Evolutionary conservation across 2,329 filamentous ascomycete genomes (phyloP), one percentile per base, ranked within the genome.

Genomic region (Dactylellina drechsleri): DNA sequence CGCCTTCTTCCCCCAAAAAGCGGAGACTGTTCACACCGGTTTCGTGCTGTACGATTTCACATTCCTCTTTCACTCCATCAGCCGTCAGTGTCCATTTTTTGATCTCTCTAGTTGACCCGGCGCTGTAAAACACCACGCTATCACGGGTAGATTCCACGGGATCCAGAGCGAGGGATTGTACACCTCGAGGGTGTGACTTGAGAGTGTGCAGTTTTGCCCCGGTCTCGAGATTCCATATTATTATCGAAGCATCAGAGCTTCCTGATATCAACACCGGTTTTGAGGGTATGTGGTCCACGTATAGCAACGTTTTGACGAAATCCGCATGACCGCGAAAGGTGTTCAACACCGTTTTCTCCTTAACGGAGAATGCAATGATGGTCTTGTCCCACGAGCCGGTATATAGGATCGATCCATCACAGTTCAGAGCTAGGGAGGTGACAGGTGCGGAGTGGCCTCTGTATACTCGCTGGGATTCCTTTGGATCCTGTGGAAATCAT

Each of bases 361-460:
- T 83, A 36, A 90, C 83, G 79, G 91, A 86, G 91, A 92, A 97
- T 36, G 90, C 91, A 89, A 93, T 97, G 70, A 98, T 87, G 18
- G 88, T 86, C 83, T 96, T 97, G 83, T 99, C 94, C 95, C 95
- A 99, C 72, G 90, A 95, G 40, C 93, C 94, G 23, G 92, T 92
- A 81, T 92, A 97, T 10, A 97, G 80, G 0, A 86, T 90, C 59
- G 81, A 82, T 73, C 84, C 85, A 26, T 83, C 83, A 2, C 84
- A 81, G 13, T 88, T 89, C 41, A 92, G 84, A 15, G 91, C 88
- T 28, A 96, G 82, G 78, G 90, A 91, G 8, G 92, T 94, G 8
- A 97, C 85, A 0, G 95, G 95, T 2, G 92, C 90, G 53, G 86
- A 87, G 16, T 93, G 92, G 1, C 92, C 92, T 80, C 87, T 87